Base-by-base conservation (phyloP, 768 basidiomycete species). In the Agrocybe praecox region DNA sequence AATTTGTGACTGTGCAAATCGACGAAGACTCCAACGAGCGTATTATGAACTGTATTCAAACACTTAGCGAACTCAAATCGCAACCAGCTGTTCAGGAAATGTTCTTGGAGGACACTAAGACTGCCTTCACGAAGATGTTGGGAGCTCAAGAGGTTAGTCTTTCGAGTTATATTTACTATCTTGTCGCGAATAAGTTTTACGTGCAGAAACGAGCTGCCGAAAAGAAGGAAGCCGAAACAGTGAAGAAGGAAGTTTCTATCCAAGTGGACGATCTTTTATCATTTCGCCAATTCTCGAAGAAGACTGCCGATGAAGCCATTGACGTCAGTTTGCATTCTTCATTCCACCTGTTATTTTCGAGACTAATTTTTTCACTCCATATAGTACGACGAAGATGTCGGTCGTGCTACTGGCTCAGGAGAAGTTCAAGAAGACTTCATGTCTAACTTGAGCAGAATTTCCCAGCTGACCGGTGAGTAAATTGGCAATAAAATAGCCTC, bases 11-110 rank as follows among this genome's bases (percentile, higher is more conserved):
- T 0, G 89, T 88, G 1, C 90, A 92, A n/a, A 99, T 99, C 62
- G 97, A 99, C 76, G 97, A 99, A 70, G 97, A 99, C 71, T 96
- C 94, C 6, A 90, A 86, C 62, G 97, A 99, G 72, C 88, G 97
- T 22, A 94, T 99, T 73, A 84, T 97, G 81, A 92, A 90, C 71
- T 99, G 97, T 74, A 90, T 99, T 51, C 90, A 94, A 68, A 94
- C 95, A 1, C 77, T 99, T 65, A 93, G 94, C 62, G 88, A 94
- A 60, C 76, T 96, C 32, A 79, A 86, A 56, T 76, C 78, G 6
- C 75, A 80, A 42, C 72, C 76, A 11, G 77, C 77, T 36, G 85
- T 89, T 2, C 81, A 88, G 43, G 83, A 89, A 50, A 82, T 90
- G 48, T 92, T 93, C 75, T 74, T 96, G 61, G 81, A 83, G 61